Conservation (phyloP, 2,329 filamentous ascomycete genomes). For the Exophiala sideris region DNA sequence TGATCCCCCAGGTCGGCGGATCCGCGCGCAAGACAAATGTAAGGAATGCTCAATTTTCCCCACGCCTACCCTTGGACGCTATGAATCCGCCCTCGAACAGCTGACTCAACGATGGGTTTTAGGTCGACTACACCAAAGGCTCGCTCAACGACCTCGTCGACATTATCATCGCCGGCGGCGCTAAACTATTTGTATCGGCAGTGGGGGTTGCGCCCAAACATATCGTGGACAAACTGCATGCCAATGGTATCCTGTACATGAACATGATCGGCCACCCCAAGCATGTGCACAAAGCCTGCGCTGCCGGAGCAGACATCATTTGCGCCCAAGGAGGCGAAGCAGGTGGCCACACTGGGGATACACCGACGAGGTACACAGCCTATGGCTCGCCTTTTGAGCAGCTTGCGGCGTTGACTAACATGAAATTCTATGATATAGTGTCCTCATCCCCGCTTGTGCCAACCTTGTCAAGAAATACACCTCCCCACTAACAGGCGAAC, state of each 20-base stretch:
- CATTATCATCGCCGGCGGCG: constrained; percentile 72
- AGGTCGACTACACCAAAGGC: constrained; percentile 82
- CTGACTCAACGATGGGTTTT: no score
- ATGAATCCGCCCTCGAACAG: no score
- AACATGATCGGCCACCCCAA: constrained; percentile 87
- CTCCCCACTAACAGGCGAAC: constrained; percentile 60
- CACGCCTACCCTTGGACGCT: background rate
- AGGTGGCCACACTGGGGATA: constrained; percentile 77
- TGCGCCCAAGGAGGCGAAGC: constrained; percentile 26
- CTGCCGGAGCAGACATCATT: constrained; percentile 74
- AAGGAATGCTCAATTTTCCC: background rate
- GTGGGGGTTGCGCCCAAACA: constrained; percentile 71
- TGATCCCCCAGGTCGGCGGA: constrained; percentile 75
- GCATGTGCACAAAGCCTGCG: constrained; percentile 75
- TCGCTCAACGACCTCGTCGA: constrained; percentile 75
- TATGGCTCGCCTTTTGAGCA: no score
- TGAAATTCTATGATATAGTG: constrained; percentile 33
- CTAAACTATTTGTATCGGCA: constrained; percentile 71
- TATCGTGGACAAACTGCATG: constrained; percentile 68
- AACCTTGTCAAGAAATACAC: constrained; percentile 68
- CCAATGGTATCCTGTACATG: constrained; percentile 72
- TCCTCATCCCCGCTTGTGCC: constrained; percentile 74
- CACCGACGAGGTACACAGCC: constrained; percentile 54
- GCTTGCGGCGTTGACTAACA: background rate
- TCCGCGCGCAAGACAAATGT: constrained; percentile 67